Base-by-base conservation (phyloP, 306 rosid species). In the Citrullus mucosospermus region DNA sequence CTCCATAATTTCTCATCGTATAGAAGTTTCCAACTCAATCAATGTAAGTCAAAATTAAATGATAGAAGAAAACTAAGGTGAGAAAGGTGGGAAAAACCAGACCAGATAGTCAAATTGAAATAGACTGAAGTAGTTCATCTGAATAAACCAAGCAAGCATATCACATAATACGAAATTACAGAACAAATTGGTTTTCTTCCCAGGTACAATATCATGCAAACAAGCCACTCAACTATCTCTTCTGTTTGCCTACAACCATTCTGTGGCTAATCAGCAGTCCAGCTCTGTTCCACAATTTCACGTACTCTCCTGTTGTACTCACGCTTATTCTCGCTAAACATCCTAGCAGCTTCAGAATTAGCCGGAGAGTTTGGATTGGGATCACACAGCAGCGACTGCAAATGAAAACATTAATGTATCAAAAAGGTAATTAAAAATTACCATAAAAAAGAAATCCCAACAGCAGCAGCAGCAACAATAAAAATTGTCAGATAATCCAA, bases 321-420 rank as follows among this genome's bases (percentile, higher is more conserved):
- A 0, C 98, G 96, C 85, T 91, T 93, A 89, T 87, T 90, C 87
- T 93, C 97, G 13, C 92, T 93, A 30, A 87, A 93, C 97, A 91
- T 93, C 63, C 98, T 88, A 38, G 98, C 98, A 9, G 98, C 98
- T 86, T 91, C 98, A 7, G 98, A 90, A 86, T 93, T 93, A 54
- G 98, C 98, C 54, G 98, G 98, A 83, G 98, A 93, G 82, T 91
- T 91, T 74, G 98, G 98, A 84, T 93, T 93, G n/a, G 97, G 98
- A 77, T 93, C 98, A 78, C 97, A 93, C 5, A 93, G 92, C 86
- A 93, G 82, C 11, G 98, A 93, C 98, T 93, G 90, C 85, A 78
- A 83, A 60, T 38, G 17, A 25, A 14, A 60, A 28, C 34, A 60
- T 60, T 22, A 25, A 60, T 5, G 66, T 60, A 60, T 60, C 18